A percentile compares a stretch with the other conserved stretches of the same genome.
phyloP scores from a whole-genome alignment of 148 eudicot genomes.

The Amaranthus cruentus region DNA sequence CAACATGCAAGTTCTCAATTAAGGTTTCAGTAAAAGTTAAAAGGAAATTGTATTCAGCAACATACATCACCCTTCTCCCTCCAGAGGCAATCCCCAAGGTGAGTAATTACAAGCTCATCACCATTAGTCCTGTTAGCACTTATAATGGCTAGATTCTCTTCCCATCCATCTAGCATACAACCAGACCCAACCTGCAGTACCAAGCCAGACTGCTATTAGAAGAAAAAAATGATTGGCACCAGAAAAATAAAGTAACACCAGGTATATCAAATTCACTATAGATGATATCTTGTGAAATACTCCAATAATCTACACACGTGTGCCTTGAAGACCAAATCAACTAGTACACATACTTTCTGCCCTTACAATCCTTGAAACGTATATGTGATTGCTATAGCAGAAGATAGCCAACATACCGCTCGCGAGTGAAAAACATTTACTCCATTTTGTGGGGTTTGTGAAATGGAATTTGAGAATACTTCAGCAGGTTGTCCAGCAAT shows the following conservation, averaged over 20 bases:
- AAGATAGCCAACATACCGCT: constrained; percentile 35
- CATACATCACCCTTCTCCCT: constrained; percentile 73
- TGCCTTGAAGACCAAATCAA: background rate
- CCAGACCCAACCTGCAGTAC: constrained; percentile 37
- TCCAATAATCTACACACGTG: background rate
- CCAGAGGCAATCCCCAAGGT: constrained; percentile 90
- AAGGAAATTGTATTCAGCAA: background rate
- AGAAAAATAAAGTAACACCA: background rate
- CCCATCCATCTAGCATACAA: constrained; percentile 77
- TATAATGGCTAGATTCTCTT: constrained; percentile 78
- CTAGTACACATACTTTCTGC: background rate
- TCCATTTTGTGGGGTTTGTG: constrained; percentile 31
- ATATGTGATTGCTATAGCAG: too few relatives aligned
- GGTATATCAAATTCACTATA: background rate
- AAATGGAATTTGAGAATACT: constrained; percentile 47
- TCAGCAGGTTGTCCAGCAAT: constrained; percentile 85
- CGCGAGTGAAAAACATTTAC: constrained; percentile 36
- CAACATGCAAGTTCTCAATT: constrained; percentile 1
- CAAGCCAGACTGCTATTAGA: background rate
- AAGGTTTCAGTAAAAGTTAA: constrained; percentile 1
- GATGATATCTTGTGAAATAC: too few relatives aligned
- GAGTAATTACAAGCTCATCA: constrained; percentile 87
- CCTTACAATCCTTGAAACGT: background rate
- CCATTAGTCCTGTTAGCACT: constrained; percentile 79
- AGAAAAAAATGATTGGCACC: background rate